phyloP scores from a whole-genome alignment of 2,329 filamentous ascomycete species.

The Pseudogymnoascus sp. region DNA sequence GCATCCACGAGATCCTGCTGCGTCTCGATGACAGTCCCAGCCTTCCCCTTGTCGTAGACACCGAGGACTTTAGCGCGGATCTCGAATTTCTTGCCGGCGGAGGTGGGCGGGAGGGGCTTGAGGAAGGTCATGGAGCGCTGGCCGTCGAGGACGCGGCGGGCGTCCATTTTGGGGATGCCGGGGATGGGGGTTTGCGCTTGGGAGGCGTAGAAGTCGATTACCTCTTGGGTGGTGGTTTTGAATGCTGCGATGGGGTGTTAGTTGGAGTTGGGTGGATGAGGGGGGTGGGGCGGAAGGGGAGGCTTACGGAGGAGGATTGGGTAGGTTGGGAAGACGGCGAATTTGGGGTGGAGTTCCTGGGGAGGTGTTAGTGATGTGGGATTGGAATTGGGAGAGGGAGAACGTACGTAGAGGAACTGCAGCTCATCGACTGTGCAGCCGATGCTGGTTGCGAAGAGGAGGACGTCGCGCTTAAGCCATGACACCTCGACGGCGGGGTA shows the following conservation, averaged over 20 bases:
- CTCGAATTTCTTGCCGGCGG: conserved; percentile 56
- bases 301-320: conserved; percentile 22
- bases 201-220: conserved; percentile 62
- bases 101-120: conserved; percentile 56
- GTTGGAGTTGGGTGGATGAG: neutral
- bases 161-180: conserved; percentile 59
- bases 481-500: conserved; percentile 69
- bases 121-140: conserved; percentile 58
- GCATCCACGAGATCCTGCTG: conserved; percentile 59
- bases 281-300: neutral
- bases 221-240: conserved; percentile 59
- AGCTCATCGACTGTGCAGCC: conserved; percentile 80
- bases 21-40: conserved; percentile 60
- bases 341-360: conserved; percentile 80
- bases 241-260: conserved; percentile 42
- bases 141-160: conserved; percentile 57
- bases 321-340: conserved; percentile 75
- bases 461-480: conserved; percentile 80
- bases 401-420: conserved; percentile 78
- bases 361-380: conserved; percentile 11
- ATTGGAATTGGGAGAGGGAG: neutral
- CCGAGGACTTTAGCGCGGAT: conserved; percentile 57
- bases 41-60: conserved; percentile 68
- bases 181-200: conserved; percentile 49
- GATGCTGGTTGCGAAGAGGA: conserved; percentile 87